These are phyloP conservation scores for Xylaria digitata DNA, from an alignment of 2,329 filamentous ascomycete genomes.

Conservation along the genomic window DNA sequence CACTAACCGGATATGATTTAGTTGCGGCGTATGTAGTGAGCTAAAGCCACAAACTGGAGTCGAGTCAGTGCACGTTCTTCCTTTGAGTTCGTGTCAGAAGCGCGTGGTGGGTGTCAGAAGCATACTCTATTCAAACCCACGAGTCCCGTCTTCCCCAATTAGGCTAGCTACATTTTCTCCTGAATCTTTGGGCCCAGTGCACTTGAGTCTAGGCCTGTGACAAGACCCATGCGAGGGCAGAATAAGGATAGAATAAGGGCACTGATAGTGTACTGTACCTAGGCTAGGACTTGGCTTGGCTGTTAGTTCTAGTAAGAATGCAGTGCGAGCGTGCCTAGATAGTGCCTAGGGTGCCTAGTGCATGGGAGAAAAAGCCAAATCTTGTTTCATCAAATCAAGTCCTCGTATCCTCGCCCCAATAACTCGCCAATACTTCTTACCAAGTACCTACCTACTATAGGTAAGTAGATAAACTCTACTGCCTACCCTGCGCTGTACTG, in stretches of 20 bases:
- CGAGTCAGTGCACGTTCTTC: no score
- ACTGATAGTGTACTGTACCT: no score
- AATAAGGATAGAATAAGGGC: no score
- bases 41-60: no score
- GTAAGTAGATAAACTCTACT: constrained; percentile 15
- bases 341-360: neutral
- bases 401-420: constrained; percentile 23
- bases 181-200: neutral
- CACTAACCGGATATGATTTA: no score
- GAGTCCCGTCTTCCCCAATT: constrained; percentile 5
- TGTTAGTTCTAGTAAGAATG: no score
- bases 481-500: no score
- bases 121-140: neutral
- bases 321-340: no score
- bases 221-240: constrained; percentile 2
- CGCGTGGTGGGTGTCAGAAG: no score
- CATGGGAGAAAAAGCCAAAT: constrained; percentile 22
- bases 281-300: neutral
- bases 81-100: no score
- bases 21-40: no score
- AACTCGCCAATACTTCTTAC: neutral
- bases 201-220: constrained; percentile 5
- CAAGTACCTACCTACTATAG: no score
- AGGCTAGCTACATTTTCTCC: constrained; percentile 1
- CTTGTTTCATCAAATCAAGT: constrained; percentile 30